Base-by-base conservation (phyloP, 78 protist species). In the Speleostelium caveatum region DNA sequence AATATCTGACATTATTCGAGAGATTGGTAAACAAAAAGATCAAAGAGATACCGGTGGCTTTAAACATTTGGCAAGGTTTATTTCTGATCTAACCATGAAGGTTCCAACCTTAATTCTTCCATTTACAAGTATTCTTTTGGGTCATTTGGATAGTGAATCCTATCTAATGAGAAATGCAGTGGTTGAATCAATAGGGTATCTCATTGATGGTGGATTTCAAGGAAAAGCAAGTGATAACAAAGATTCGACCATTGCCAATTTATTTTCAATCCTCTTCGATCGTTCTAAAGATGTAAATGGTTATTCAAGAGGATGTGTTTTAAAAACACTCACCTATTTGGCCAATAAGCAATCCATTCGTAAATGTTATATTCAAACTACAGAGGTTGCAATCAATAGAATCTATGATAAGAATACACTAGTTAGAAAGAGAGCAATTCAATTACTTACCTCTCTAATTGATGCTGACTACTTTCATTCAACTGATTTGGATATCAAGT, bases 111-210 rank as follows among this genome's bases (percentile, higher is more conserved):
- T 17, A 2, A 73, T 87, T 14, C n/a, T 75, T 26, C 61, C 94
- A 42, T 24, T 35, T 8, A 19, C 33, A 2, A 26, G 69, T 21
- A 19, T 62, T 19, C 5, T 92, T 33, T 22, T 39, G 0, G 33
- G 24, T 2, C 73, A 73, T 49, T 24, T 83, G 19, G 65, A 83
- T 69, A n/a, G 75, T 8, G 86, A 77, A 10, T 36, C 65, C 26
- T 72, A 92, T 78, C 59, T 72, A 30, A 66, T 83, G 61, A 86
- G 95, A 45, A 92, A 78, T 69, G 90, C 86, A 30, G 87, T 73
- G 0, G 30, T 74, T 26, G 93, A 92, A 24, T 39, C 73, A 19
- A 42, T 83, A 16, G 86, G 72, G 8, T 66, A 49, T 33, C n/a
- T 87, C 22, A 74, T 87, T 24, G 58, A 33, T 0, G 16, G 65